phyloP scores from a whole-genome alignment of 1,284 basidiomycete genomes.

The Ceratobasidium sp. region DNA sequence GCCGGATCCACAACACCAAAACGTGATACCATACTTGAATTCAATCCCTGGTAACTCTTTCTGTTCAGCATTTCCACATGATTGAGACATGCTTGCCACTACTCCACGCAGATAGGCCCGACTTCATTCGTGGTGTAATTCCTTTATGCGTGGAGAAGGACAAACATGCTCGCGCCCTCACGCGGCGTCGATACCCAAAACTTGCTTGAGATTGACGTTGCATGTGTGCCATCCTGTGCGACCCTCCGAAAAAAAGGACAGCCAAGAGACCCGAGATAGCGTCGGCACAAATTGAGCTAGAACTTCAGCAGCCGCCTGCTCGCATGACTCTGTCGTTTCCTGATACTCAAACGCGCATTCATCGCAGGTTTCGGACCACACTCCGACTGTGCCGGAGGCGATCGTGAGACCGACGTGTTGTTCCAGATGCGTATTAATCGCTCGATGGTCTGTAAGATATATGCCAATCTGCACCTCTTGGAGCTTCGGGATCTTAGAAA shows the following conservation, averaged over 20 bases:
- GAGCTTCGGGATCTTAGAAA: conserved; percentile 1
- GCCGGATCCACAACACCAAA: neutral
- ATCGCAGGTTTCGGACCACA: neutral
- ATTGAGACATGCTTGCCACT: conserved; percentile 4
- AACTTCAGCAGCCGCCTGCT: neutral
- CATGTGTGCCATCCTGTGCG: conserved; percentile 25
- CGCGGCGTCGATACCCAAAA: neutral
- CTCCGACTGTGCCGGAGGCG: neutral
- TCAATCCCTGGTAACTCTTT: too few species aligned
- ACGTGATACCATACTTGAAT: too few species aligned
- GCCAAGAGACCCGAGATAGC: conserved; percentile 8
- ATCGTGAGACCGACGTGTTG: neutral
- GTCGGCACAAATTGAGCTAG: too few species aligned
- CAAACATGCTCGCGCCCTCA: neutral
- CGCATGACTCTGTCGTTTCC: neutral
- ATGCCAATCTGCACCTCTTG: conserved; percentile 17
- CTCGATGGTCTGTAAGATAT: conserved; percentile 21
- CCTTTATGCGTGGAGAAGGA: conserved; percentile 20
- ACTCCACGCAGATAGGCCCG: neutral
- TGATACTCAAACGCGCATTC: conserved; percentile 21
- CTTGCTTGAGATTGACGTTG: neutral
- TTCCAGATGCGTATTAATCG: conserved; percentile 14
- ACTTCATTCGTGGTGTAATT: neutral
- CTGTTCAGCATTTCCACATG: neutral
- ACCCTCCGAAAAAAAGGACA: conserved; percentile 12